Conservation (phyloP, 305 asterid species). For the Rubia tinctorum region DNA sequence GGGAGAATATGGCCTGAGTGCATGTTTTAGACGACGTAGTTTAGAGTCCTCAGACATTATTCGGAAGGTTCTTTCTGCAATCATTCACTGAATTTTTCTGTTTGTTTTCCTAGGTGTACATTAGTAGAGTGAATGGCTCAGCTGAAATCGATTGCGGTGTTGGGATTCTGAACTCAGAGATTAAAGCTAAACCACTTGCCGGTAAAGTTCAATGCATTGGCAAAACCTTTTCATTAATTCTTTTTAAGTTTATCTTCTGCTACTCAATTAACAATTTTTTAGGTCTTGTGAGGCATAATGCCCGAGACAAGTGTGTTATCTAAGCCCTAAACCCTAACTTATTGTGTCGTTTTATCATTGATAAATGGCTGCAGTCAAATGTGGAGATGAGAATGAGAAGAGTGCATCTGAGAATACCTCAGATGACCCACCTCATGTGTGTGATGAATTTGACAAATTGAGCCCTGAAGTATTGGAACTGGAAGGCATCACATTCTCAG, state of each 20-base stretch:
- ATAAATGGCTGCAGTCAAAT: slow-evolving; percentile 3
- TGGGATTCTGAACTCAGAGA: slow-evolving; percentile 27
- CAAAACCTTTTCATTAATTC: neutral
- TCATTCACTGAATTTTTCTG: neutral
- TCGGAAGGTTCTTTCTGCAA: neutral
- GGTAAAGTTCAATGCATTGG: neutral
- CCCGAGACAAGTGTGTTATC: too few species aligned
- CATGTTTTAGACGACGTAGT: neutral
- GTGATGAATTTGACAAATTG: slow-evolving; percentile 4
- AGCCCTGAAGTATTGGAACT: slow-evolving; percentile 1
- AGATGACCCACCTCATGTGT: neutral
- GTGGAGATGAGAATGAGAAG: slow-evolving; percentile 15
- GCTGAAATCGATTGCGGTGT: slow-evolving; percentile 12
- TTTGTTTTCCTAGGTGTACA: slow-evolving; percentile 38
- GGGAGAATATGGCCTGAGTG: neutral
- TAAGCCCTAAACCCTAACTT: neutral
- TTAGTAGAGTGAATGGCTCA: slow-evolving; percentile 31
- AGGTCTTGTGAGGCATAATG: too few species aligned
- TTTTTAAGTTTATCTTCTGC: neutral
- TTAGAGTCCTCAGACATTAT: neutral
- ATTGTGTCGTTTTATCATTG: neutral
- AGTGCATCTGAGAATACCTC: slow-evolving; percentile 2
- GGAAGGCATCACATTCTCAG: slow-evolving; percentile 31
- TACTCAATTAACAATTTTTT: too few species aligned
- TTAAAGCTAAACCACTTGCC: slow-evolving; percentile 20